Conservation (phyloP, 495 filamentous ascomycete genomes). For the Penicillium ochrochloron region DNA sequence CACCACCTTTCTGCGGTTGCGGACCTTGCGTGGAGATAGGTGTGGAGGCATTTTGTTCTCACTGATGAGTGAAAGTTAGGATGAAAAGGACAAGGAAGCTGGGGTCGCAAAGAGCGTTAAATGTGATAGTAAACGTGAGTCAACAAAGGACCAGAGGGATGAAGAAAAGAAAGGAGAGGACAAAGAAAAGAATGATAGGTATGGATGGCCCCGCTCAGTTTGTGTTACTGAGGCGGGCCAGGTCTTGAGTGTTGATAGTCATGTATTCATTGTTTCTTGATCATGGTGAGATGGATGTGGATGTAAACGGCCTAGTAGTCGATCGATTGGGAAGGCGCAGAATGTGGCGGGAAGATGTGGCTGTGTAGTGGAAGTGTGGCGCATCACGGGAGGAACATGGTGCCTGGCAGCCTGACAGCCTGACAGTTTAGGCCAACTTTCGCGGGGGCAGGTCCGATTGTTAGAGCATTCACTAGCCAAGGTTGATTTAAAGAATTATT, state of each 20-base stretch:
- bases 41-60: slow-evolving; percentile 12
- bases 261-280: not conserved
- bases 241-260: not conserved
- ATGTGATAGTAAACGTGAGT: not conserved
- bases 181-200: not conserved
- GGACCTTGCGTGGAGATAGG: slow-evolving; percentile 16
- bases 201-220: not conserved
- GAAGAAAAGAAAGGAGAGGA: not conserved
- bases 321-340: not conserved
- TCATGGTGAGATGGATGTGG: not conserved
- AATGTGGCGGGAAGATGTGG: not conserved
- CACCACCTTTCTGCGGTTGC: slow-evolving; percentile 12
- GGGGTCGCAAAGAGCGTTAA: too few species aligned
- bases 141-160: not conserved
- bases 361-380: not conserved
- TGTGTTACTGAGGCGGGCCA: not conserved
- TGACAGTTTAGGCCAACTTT: not conserved
- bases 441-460: not conserved
- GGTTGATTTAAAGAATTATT: not conserved
- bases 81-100: too few species aligned
- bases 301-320: not conserved
- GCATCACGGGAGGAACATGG: not conserved
- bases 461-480: not conserved
- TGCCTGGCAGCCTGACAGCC: not conserved
- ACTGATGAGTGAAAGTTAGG: not conserved